A percentile compares a stretch with the other conserved stretches of the same genome.
These are phyloP conservation scores for Harrya chromipes DNA, from an alignment of 768 basidiomycete species.

Conservation along the genomic window DNA sequence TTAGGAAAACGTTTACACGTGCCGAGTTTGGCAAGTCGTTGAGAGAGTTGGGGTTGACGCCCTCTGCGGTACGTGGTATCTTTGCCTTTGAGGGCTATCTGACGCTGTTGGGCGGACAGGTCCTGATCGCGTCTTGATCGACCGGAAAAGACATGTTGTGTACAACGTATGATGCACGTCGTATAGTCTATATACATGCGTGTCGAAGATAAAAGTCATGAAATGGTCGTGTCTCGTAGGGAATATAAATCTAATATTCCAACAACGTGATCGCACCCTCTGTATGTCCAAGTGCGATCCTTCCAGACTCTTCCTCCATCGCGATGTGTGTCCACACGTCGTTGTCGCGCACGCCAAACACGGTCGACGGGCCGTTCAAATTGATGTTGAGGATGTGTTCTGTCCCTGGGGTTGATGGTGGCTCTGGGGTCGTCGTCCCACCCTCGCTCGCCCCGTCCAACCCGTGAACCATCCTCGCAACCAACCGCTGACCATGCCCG, in stretches of 20 bases:
- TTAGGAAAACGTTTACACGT: constrained; percentile 72
- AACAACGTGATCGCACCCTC: constrained; percentile 50
- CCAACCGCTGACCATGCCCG: constrained; percentile 58
- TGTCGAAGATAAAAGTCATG: no score
- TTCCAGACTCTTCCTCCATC: constrained; percentile 38
- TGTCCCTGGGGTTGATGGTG: not conserved
- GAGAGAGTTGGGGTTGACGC: constrained; percentile 83
- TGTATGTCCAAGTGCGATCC: constrained; percentile 33
- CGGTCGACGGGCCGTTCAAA: constrained; percentile 24
- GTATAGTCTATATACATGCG: not conserved
- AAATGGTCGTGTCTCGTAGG: no score
- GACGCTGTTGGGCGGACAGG: constrained; percentile 36
- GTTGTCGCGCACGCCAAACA: constrained; percentile 44
- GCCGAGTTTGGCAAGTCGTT: constrained; percentile 78
- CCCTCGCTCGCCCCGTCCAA: no score
- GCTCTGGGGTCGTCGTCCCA: no score
- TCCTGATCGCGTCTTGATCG: constrained; percentile 47
- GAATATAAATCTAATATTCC: constrained; percentile 44
- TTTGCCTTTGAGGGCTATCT: not conserved
- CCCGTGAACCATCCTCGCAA: constrained; percentile 33
- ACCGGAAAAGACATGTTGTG: not conserved
- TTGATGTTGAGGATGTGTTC: not conserved
- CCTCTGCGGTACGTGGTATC: constrained; percentile 58
- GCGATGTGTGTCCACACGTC: constrained; percentile 48
- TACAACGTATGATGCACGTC: not conserved